Base-by-base conservation (phyloP, 148 eudicot species). In the Rhododendron vialii region DNA sequence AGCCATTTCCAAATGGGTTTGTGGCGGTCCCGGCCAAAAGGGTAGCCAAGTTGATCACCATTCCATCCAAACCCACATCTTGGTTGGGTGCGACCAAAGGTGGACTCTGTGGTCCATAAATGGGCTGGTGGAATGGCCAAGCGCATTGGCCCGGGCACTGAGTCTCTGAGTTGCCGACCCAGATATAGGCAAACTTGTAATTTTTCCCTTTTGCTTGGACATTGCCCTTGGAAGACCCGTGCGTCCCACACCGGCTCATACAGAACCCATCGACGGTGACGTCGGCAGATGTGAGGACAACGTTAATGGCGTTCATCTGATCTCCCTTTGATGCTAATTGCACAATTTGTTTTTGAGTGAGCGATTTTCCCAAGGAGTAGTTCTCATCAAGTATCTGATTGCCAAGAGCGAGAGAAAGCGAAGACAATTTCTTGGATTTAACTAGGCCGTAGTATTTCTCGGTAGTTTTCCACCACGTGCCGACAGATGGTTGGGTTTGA, bases 161-260 rank as follows among this genome's bases (percentile, higher is more conserved):
- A 20, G 71, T 87, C 53, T 82, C 88, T 17, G 88, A 76, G 82
- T 86, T 86, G 2, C 88, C 85, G 17, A 86, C 85, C 88, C 88
- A 86, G 61, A 82, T 82, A 3, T 82, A 82, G 22, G 84, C 51
- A 6, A 82, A 82, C 75, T 61, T 82, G 84, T 82, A 38, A n/a
- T 38, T 82, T 33, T 63, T 82, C 4, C 84, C 74, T 7, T 82
- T 82, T 18, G 35, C 15, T 28, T 11, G 50, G 45, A 26, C 84
- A 20, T 73, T 14, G 11, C 51, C 17, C 22, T 24, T 36, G 51
- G 84, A 59, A 20, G 84, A 82, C 1, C 84, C 84, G 51, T 82
- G 84, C 1, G 85, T 83, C 26, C 85, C 85, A 3, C 85, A 83
- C 26, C 85, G 22, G 36, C 85, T 83, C 36, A n/a, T 36, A 11